Percentiles rank a stretch among this genome's conserved stretches.
Conservation (phyloP, 2,329 filamentous ascomycete species). For the Trematosphaeria pertusa region DNA sequence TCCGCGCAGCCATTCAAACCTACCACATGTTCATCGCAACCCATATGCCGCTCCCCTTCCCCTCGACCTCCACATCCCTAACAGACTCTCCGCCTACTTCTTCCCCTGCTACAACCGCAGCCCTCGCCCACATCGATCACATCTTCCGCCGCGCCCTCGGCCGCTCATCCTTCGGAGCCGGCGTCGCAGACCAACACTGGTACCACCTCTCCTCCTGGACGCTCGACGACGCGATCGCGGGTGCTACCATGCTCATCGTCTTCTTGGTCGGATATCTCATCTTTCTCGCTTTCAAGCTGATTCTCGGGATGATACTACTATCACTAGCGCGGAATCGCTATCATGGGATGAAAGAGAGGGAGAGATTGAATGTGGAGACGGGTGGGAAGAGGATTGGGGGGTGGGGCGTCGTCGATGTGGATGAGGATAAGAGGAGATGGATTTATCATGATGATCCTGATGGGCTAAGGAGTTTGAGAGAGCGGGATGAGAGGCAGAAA, state of each 20-base stretch:
- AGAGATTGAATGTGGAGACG: slow-evolving; percentile 64
- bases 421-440: slow-evolving; percentile 83
- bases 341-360: slow-evolving; percentile 76
- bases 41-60: slow-evolving; percentile 76
- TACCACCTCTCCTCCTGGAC: slow-evolving; percentile 56
- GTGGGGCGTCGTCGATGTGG: slow-evolving; percentile 85
- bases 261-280: slow-evolving; percentile 86
- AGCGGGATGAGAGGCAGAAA: slow-evolving; percentile 67
- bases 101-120: slow-evolving; percentile 77
- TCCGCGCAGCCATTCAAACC: slow-evolving; percentile 91
- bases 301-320: slow-evolving; percentile 87
- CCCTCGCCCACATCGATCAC: slow-evolving; percentile 78
- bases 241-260: slow-evolving; percentile 82
- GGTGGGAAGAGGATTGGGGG: slow-evolving; percentile 79
- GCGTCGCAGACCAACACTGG: slow-evolving; percentile 43
- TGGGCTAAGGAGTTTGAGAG: slow-evolving; percentile 66
- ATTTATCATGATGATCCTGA: slow-evolving; percentile 88
- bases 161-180: slow-evolving; percentile 69
- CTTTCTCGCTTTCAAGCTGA: slow-evolving; percentile 79
- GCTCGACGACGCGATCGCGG: slow-evolving; percentile 76
- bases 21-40: slow-evolving; percentile 98
- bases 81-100: slow-evolving; percentile 58
- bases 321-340: slow-evolving; percentile 82
- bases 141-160: slow-evolving; percentile 80
- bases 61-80: slow-evolving; percentile 70